These are phyloP conservation scores for Ascoidea tarda DNA, from an alignment of 805 yeast genomes.

Conservation along the genomic window DNA sequence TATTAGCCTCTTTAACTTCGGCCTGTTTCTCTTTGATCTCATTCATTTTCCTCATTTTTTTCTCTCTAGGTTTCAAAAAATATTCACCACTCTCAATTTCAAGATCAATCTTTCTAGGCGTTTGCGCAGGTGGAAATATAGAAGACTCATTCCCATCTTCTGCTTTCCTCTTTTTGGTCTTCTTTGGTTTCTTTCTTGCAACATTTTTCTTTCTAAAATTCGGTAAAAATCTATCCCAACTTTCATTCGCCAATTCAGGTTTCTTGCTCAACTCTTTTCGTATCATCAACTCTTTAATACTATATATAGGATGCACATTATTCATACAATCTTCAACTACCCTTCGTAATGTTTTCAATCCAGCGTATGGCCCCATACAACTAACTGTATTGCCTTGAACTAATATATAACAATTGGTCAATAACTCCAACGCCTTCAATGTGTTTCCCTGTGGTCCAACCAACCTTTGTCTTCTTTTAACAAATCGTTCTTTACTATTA, in stretches of 20 bases:
- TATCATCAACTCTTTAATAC: constrained; percentile 94
- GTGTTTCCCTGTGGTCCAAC: constrained; percentile 98
- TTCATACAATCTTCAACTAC: constrained; percentile 97
- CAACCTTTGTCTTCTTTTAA: constrained; percentile 89
- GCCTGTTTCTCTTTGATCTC: constrained; percentile 73
- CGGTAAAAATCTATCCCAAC: constrained; percentile 94
- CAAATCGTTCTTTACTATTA: constrained; percentile 82
- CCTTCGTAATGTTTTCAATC: constrained; percentile 81
- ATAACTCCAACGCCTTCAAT: constrained; percentile 82
- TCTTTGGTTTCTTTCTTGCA: constrained; percentile 79
- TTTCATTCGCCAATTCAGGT: constrained; percentile 91
- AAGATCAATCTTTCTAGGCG: constrained; percentile 92
- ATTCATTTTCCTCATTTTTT: constrained; percentile 52
- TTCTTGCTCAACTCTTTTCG: constrained; percentile 89
- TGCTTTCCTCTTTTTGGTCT: constrained; percentile 36
- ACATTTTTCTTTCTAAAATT: constrained; percentile 94
- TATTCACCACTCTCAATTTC: constrained; percentile 98
- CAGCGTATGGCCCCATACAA: constrained; percentile 93
- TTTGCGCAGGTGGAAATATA: constrained; percentile 97
- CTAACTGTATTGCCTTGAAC: constrained; percentile 97
- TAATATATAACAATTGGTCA: constrained; percentile 89
- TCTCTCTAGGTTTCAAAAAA: constrained; percentile 80
- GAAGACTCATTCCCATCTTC: constrained; percentile 46
- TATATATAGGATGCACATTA: constrained; percentile 94
- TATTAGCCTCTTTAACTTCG: constrained; percentile 49